phyloP scores from a whole-genome alignment of 78 protist genomes.

The Guillardia theta region DNA sequence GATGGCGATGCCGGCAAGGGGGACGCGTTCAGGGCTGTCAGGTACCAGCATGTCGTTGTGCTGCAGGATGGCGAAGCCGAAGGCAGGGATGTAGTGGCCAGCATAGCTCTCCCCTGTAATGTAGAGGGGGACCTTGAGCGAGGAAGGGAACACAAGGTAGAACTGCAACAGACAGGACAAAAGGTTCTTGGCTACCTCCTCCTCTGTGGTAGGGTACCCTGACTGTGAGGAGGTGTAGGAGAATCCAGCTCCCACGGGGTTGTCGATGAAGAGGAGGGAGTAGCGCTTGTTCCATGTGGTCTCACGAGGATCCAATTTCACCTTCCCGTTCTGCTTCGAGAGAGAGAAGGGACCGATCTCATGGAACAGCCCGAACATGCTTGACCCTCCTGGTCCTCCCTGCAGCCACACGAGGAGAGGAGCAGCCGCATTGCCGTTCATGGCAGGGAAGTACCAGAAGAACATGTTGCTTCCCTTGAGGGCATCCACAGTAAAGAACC shows the following conservation, averaged over 20 bases:
- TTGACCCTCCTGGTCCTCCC: conserved; percentile 65
- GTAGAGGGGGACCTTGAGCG: background rate
- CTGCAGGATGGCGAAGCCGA: background rate
- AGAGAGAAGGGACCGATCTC: conserved; percentile 53
- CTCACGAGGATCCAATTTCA: background rate
- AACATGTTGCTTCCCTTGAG: conserved; percentile 49
- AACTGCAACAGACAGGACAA: background rate
- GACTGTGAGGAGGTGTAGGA: background rate
- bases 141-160: background rate
- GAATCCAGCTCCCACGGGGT: conserved; percentile 67
- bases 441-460: conserved; percentile 39
- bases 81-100: conserved; percentile 3
- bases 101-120: background rate
- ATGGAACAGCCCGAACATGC: conserved; percentile 36
- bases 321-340: background rate
- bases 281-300: conserved; percentile 44
- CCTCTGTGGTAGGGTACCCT: conserved; percentile 19
- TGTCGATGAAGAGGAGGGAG: conserved; percentile 57
- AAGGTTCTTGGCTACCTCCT: background rate
- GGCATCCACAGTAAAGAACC: too few relatives aligned
- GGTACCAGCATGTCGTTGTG: background rate
- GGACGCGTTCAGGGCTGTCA: background rate
- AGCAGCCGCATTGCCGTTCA: background rate
- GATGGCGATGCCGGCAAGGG: background rate
- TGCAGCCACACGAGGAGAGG: conserved; percentile 54